phyloP scores from a whole-genome alignment of 495 filamentous ascomycete species.

The Hyaloscypha bicolor region DNA sequence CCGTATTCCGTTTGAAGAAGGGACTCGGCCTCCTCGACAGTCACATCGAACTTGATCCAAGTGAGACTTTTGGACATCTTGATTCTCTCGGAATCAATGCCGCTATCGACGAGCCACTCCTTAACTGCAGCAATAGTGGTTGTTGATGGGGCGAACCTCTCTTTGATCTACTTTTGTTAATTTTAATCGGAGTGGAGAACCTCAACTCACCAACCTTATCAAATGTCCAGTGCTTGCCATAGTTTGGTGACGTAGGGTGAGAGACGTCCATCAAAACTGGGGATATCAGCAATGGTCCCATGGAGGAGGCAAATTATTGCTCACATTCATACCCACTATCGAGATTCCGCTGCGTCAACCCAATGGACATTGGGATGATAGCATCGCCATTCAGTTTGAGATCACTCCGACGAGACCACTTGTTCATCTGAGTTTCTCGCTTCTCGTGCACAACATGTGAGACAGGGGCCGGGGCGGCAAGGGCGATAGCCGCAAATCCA shows the following conservation, averaged over 20 bases:
- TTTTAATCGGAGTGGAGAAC: no score
- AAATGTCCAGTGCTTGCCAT: conserved; percentile 24
- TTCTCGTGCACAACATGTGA: conserved; percentile 32
- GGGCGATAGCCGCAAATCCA: conserved; percentile 11
- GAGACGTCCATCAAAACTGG: conserved; percentile 29
- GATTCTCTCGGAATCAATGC: conserved; percentile 16
- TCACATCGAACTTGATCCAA: conserved; percentile 44
- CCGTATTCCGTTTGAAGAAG: conserved; percentile 62
- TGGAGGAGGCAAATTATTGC: no score
- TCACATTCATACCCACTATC: conserved; percentile 24
- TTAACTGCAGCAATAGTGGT: conserved; percentile 15
- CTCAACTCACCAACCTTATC: no score
- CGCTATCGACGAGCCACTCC: conserved; percentile 17
- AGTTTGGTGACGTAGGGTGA: conserved; percentile 18
- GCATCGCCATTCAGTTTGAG: conserved; percentile 23
- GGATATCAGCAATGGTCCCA: no score
- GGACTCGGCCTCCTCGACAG: conserved; percentile 51
- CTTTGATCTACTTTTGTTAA: conserved; percentile 8
- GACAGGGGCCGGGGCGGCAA: conserved; percentile 24
- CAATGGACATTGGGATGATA: conserved; percentile 24
- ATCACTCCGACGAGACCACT: conserved; percentile 26
- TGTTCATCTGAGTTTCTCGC: conserved; percentile 17
- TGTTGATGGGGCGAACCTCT: conserved; percentile 10
- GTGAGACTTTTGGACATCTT: conserved; percentile 14
- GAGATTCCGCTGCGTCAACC: conserved; percentile 25